Conservation (phyloP, 352 stramenopile genomes). For the Globisporangium ultimum region DNA sequence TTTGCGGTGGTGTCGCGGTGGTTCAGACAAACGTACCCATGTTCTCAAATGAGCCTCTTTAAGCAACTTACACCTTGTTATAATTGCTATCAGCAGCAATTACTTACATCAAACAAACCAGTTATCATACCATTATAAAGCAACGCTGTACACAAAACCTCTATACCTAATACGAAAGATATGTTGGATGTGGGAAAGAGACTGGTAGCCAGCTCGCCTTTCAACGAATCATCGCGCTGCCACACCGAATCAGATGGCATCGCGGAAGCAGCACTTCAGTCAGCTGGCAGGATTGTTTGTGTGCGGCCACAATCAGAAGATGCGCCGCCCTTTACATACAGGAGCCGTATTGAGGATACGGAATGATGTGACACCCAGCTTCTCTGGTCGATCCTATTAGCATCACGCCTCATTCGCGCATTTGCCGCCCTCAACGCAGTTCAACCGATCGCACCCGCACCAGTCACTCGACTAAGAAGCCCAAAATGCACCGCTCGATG, state of each 20-base stretch:
- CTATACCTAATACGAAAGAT: too few species aligned
- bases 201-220: neutral
- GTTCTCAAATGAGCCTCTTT: too few species aligned
- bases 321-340: neutral
- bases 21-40: too few species aligned
- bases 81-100: too few species aligned
- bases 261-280: neutral
- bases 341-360: neutral
- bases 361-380: neutral
- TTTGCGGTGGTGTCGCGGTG: too few species aligned
- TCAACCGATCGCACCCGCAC: neutral
- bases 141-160: too few species aligned
- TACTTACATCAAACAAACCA: too few species aligned
- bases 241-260: neutral
- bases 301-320: neutral
- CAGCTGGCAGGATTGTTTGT: neutral
- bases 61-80: too few species aligned
- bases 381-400: neutral
- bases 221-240: neutral
- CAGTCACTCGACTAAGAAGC: neutral
- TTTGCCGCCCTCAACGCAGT: neutral
- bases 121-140: too few species aligned
- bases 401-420: constrained; percentile 2
- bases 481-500: constrained; percentile 6
- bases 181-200: too few species aligned